Conservation (phyloP, 2,329 filamentous ascomycete genomes). For the Cercospora beticola region DNA sequence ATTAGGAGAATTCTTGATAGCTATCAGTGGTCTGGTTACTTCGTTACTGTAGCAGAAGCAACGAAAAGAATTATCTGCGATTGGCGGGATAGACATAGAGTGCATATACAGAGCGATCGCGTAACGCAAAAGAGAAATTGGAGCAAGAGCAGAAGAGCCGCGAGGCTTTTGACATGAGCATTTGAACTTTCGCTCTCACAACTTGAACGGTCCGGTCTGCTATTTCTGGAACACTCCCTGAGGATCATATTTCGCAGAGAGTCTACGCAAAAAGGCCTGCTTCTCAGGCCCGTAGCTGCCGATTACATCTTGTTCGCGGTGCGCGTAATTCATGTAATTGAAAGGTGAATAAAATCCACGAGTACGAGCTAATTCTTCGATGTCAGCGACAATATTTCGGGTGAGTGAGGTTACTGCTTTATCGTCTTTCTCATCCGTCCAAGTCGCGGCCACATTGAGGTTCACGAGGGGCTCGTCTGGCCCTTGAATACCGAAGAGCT, state of each 20-base stretch:
- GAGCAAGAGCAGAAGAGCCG: not conserved
- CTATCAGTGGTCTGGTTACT: not conserved
- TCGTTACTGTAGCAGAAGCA: not conserved
- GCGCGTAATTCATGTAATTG: slow-evolving; percentile 18
- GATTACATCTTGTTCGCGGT: slow-evolving; percentile 10
- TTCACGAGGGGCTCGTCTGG: not conserved
- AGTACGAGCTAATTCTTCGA: not conserved
- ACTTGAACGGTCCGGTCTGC: slow-evolving; percentile 10
- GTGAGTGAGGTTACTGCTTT: not conserved
- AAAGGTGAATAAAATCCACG: not conserved
- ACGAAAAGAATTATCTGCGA: not conserved
- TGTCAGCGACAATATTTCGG: not conserved
- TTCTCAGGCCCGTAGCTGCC: slow-evolving; percentile 11
- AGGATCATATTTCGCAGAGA: slow-evolving; percentile 17
- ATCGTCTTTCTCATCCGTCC: not conserved
- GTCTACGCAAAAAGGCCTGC: slow-evolving; percentile 1
- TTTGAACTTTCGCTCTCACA: not conserved
- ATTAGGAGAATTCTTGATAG: not conserved
- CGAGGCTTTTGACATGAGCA: not conserved
- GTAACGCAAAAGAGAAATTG: not conserved
- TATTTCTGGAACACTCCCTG: slow-evolving; percentile 11
- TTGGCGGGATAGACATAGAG: not conserved
- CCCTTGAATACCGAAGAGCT: not conserved
- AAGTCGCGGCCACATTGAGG: not conserved
- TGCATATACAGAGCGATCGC: not conserved